Base-by-base conservation (phyloP, 768 basidiomycete genomes). In the button mushroom (Agaricus bisporus) region DNA sequence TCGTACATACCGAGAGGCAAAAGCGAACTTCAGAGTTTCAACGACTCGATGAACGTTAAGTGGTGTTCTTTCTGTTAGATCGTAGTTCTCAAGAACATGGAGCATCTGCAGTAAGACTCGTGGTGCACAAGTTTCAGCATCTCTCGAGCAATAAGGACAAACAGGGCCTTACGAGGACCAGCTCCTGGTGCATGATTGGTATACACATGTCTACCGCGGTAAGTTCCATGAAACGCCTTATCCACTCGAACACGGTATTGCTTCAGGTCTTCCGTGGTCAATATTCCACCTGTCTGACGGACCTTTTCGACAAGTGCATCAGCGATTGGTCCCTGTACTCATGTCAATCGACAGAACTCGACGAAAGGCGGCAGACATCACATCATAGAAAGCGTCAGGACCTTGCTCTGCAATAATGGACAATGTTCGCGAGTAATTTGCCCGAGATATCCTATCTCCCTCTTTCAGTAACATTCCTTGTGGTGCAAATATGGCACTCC, bases 71-170 rank as follows among this genome's bases (percentile, higher is more conserved):
- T 81, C 81, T 22, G 71, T 69, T 15, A 76, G 59, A 32, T 79
- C 67, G 62, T 80, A 98, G n/a, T 78, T 75, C 63, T 97, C 94
- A 43, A 95, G 70, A 17, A 94, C 66, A 64, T 98, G 97, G n/a
- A 98, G 72, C 78, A 98, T 88, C 64, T 92, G 88, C 38, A 97
- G 70, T 39, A 98, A 71, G n/a, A 89, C 90, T 75, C 45, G 43
- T 18, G 3, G 28, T 15, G 4, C 4, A 41, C 11, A 14, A 44
- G 41, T 57, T 22, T 43, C n/a, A 36, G 17, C 4, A 26, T 28
- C 18, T 20, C 20, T n/a, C 5, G 12, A 17, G 35, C 36, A 17
- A 41, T 5, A 39, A 25, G 45, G 22, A n/a, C 37, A 51, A 28
- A 4, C 20, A 64, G 70, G 52, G 5, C 2, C 32, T 32, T 59